A percentile compares a stretch with the other conserved stretches of the same genome.
phyloP scores from a whole-genome alignment of 331 rosid species.

The Telfairia occidentalis region DNA sequence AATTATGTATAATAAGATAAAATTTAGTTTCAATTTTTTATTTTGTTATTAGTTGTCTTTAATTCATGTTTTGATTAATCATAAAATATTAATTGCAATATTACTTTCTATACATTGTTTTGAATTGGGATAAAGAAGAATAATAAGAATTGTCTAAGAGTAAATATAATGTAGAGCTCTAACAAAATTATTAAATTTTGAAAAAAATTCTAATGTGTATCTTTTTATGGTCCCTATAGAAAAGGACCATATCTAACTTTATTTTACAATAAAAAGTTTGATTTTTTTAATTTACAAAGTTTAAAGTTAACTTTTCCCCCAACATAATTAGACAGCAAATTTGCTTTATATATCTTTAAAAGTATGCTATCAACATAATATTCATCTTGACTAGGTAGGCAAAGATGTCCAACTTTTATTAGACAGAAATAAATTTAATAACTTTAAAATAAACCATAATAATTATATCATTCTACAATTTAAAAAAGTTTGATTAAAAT shows the following conservation, averaged over 20 bases:
- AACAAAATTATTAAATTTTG: neutral
- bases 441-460: neutral
- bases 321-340: neutral
- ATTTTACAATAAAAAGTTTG: neutral
- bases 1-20: too few relatives aligned
- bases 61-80: neutral
- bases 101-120: too few relatives aligned
- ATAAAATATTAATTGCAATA: neutral
- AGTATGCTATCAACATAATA: neutral
- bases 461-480: neutral
- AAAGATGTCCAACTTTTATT: neutral
- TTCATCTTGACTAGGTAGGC: neutral
- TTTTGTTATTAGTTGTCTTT: too few relatives aligned
- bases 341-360: neutral
- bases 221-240: neutral
- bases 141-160: too few relatives aligned
- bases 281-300: neutral
- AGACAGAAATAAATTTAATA: neutral
- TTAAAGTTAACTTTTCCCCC: neutral
- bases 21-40: too few relatives aligned
- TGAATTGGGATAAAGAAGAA: neutral
- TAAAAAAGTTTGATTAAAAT: neutral
- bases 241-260: neutral
- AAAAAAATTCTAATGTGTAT: neutral
- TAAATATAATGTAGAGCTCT: too few relatives aligned